phyloP scores from a whole-genome alignment of 1,139 yeast species.

The Yamadazyma diddensiae region DNA sequence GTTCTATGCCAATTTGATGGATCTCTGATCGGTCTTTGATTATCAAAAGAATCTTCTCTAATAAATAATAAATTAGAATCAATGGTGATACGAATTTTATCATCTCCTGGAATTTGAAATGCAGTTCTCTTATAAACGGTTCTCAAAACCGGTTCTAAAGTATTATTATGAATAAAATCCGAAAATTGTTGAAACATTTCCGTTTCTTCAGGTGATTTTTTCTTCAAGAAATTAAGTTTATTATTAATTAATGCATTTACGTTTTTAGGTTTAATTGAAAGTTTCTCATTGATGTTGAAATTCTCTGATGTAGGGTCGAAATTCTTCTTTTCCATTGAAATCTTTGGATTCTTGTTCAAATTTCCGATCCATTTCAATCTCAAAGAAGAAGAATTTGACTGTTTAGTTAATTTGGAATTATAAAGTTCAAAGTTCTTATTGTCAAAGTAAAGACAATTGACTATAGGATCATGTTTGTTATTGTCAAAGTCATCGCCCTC shows the following conservation, averaged over 20 bases:
- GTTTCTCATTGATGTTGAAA: conserved; percentile 54
- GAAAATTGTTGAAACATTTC: conserved; percentile 59
- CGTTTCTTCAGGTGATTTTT: conserved; percentile 22
- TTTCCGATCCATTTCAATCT: conserved; percentile 92
- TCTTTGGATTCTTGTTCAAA: conserved; percentile 69
- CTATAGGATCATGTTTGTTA: conserved; percentile 62
- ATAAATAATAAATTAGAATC: conserved; percentile 86
- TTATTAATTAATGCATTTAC: conserved; percentile 30
- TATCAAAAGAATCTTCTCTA: conserved; percentile 87
- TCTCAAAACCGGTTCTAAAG: conserved; percentile 82
- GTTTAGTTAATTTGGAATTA: conserved; percentile 75
- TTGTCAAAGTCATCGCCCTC: conserved; percentile 20
- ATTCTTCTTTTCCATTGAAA: conserved; percentile 77
- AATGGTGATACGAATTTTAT: conserved; percentile 80
- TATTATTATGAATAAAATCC: conserved; percentile 59
- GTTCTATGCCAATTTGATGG: conserved; percentile 89
- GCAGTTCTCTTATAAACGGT: conserved; percentile 90
- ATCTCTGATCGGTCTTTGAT: conserved; percentile 82
- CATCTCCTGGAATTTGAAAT: conserved; percentile 97
- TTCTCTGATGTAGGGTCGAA: conserved; percentile 56
- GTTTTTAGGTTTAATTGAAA: conserved; percentile 71
- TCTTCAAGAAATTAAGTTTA: conserved; percentile 27
- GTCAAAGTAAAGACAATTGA: conserved; percentile 87
- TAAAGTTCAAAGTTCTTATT: conserved; percentile 79
- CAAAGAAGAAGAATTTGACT: conserved; percentile 67